These are phyloP conservation scores for Zasmidium cellare DNA, from an alignment of 2,329 filamentous ascomycete genomes.

Conservation along the genomic window DNA sequence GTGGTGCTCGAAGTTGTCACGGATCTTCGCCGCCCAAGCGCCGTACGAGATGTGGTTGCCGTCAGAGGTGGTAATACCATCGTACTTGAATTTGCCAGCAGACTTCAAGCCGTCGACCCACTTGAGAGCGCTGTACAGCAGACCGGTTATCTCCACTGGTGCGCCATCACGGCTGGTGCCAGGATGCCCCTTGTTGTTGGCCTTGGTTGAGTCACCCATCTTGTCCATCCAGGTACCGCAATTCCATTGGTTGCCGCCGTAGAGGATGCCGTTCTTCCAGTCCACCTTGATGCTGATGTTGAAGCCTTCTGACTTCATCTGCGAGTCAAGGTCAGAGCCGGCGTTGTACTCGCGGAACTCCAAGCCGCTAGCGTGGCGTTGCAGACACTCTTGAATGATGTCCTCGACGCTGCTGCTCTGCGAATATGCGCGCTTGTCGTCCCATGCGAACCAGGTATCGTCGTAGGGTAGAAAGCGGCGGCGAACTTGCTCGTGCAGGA, in stretches of 20 bases:
- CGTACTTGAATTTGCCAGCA: constrained; percentile 69
- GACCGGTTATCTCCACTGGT: constrained; percentile 89
- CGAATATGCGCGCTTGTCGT: constrained; percentile 84
- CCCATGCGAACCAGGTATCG: constrained; percentile 85
- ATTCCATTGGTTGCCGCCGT: constrained; percentile 90
- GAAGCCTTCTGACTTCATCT: constrained; percentile 93
- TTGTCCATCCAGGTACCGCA: constrained; percentile 99
- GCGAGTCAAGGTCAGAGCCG: constrained; percentile 79
- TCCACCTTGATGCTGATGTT: constrained; percentile 88
- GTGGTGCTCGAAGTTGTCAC: constrained; percentile 84
- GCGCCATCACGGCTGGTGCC: constrained; percentile 97
- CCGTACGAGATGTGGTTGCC: constrained; percentile 64
- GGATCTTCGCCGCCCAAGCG: constrained; percentile 78
- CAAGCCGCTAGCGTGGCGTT: constrained; percentile 86
- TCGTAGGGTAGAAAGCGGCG: constrained; percentile 92
- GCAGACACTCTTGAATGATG: constrained; percentile 87
- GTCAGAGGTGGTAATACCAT: constrained; percentile 60
- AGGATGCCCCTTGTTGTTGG: constrained; percentile 87
- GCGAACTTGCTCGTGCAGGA: constrained; percentile 75
- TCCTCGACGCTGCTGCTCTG: constrained; percentile 80
- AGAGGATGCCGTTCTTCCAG: constrained; percentile 87
- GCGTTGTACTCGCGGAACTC: constrained; percentile 95
- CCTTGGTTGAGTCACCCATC: constrained; percentile 96
- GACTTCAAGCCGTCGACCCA: constrained; percentile 74
- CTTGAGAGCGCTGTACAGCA: constrained; percentile 82